Percentiles rank a stretch among this genome's conserved stretches.
These are phyloP conservation scores for Aspergillus niger DNA, from an alignment of 2,329 filamentous ascomycete species.

Conservation along the genomic window DNA sequence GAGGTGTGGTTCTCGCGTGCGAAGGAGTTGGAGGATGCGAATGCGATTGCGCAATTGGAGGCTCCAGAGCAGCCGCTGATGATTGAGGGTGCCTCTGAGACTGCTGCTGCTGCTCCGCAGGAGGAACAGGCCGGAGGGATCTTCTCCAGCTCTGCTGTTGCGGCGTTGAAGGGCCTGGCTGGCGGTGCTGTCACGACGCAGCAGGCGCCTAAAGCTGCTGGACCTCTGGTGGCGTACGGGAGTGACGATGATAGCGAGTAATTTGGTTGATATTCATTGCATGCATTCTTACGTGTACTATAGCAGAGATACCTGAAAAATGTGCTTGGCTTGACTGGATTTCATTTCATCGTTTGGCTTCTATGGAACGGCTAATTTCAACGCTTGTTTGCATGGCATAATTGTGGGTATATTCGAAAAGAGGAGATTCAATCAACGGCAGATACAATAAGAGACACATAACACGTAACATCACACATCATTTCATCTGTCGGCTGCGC, in stretches of 20 bases:
- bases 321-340: slow-evolving; percentile 7
- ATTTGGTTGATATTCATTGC: slow-evolving; percentile 15
- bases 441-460: slow-evolving; percentile 19
- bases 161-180: slow-evolving; percentile 66
- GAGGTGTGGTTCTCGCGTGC: slow-evolving; percentile 89
- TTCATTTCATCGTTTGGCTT: background rate
- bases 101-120: slow-evolving; percentile 38
- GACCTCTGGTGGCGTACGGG: slow-evolving; percentile 83
- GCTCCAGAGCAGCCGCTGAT: slow-evolving; percentile 48
- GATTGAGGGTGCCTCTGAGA: slow-evolving; percentile 49
- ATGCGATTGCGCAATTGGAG: slow-evolving; percentile 60
- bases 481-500: slow-evolving; percentile 19
- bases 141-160: slow-evolving; percentile 78
- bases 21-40: slow-evolving; percentile 65
- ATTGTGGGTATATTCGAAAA: slow-evolving; percentile 25
- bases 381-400: slow-evolving; percentile 6
- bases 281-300: slow-evolving; percentile 32
- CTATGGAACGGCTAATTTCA: background rate
- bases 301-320: slow-evolving; percentile 36
- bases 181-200: slow-evolving; percentile 48
- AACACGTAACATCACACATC: slow-evolving; percentile 15
- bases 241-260: slow-evolving; percentile 80
- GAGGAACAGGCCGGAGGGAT: slow-evolving; percentile 62
- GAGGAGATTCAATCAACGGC: slow-evolving; percentile 13
- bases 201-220: slow-evolving; percentile 41